A percentile compares a stretch with the other conserved stretches of the same genome.
phyloP scores from a whole-genome alignment of 495 filamentous ascomycete species.

The Aspergillus bertholletiae region DNA sequence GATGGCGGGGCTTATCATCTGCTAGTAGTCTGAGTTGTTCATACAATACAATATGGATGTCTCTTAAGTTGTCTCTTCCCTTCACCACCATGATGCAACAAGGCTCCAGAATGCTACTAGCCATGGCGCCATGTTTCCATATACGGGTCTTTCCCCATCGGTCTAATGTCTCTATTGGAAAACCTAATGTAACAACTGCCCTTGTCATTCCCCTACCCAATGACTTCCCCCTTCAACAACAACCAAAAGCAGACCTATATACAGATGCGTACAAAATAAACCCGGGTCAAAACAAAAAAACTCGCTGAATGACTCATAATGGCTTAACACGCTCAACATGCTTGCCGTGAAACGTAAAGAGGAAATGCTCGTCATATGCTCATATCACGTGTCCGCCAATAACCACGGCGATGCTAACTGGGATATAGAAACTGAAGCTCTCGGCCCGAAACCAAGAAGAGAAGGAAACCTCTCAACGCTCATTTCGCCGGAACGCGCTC shows the following conservation, averaged over 20 bases:
- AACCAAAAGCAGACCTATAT: background rate
- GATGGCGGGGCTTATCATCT: no score
- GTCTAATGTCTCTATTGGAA: background rate
- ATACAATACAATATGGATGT: no score
- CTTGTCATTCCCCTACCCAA: background rate
- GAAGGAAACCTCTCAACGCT: constrained; percentile 10
- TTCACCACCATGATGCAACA: no score
- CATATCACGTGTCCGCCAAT: background rate
- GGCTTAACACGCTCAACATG: constrained; percentile 13
- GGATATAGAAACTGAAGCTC: background rate
- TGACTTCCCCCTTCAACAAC: no score
- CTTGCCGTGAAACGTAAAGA: constrained; percentile 1
- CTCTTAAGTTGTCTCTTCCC: no score
- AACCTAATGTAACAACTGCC: background rate
- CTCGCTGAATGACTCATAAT: constrained; percentile 3
- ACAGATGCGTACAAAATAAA: background rate
- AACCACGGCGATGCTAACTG: constrained; percentile 1
- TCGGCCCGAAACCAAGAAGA: constrained; percentile 5
- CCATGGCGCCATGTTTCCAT: background rate
- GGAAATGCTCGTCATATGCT: constrained; percentile 20
- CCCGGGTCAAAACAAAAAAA: background rate
- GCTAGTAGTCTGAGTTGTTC: no score
- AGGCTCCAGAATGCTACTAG: no score
- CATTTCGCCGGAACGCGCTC: constrained; percentile 51
- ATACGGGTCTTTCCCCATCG: background rate